Conservation (phyloP, 352 stramenopile species). For the Phytopythium chamaehyphon region DNA sequence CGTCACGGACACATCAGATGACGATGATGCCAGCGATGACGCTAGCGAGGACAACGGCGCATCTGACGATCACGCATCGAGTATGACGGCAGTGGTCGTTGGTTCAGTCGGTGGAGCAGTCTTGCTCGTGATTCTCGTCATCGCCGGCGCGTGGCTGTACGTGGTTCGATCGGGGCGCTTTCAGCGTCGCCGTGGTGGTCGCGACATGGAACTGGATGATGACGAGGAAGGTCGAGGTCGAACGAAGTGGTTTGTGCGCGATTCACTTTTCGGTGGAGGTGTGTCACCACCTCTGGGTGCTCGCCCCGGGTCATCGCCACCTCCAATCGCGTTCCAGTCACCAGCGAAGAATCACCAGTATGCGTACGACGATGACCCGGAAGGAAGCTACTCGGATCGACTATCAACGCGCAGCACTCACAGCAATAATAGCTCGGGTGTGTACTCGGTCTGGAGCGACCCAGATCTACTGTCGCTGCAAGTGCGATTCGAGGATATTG, state of each 20-base stretch:
- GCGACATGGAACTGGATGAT: slow-evolving; percentile 2
- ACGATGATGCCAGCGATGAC: slow-evolving; percentile 11
- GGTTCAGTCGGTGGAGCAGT: slow-evolving; percentile 33
- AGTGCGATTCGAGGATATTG: slow-evolving; percentile 42
- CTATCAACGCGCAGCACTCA: slow-evolving; percentile 30
- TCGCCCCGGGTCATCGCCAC: slow-evolving; percentile 17
- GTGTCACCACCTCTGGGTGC: slow-evolving; percentile 26
- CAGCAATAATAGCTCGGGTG: slow-evolving; percentile 30
- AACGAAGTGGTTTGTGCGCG: slow-evolving; percentile 9
- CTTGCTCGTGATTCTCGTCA: slow-evolving; percentile 20
- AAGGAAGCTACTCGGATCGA: slow-evolving; percentile 17
- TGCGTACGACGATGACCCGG: slow-evolving; percentile 17
- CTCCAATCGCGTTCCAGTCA: slow-evolving; percentile 21
- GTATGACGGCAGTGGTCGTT: slow-evolving; percentile 20
- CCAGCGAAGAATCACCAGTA: slow-evolving; percentile 9
- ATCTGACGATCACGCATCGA: slow-evolving; percentile 6
- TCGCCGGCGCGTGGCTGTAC: slow-evolving; percentile 20
- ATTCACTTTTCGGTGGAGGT: slow-evolving; percentile 28
- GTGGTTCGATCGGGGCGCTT: background rate
- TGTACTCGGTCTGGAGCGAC: slow-evolving; percentile 54
- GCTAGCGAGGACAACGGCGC: slow-evolving; percentile 8
- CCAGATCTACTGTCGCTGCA: slow-evolving; percentile 45
- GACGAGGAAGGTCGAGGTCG: background rate
- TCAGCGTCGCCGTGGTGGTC: background rate
- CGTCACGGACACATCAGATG: slow-evolving; percentile 15